phyloP scores from a whole-genome alignment of 2,329 filamentous ascomycete genomes.

The Ophiognomonia clavigignenti-juglandacearum region DNA sequence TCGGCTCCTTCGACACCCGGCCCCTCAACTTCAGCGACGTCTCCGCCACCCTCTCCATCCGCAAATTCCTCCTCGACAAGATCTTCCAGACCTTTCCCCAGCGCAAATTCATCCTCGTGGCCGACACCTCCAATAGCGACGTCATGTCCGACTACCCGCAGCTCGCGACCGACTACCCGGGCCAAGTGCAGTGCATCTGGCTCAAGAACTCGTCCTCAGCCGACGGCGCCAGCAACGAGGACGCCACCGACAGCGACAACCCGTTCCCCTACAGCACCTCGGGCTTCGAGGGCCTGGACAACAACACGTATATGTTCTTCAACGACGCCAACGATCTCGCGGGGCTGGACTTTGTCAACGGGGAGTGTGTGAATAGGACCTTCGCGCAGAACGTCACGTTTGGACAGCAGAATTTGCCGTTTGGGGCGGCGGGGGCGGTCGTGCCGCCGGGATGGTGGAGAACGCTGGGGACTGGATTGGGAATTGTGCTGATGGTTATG shows the following conservation, averaged over 20 bases:
- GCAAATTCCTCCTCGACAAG: slow-evolving; percentile 64
- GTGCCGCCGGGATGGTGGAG: slow-evolving; percentile 18
- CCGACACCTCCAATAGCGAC: slow-evolving; percentile 72
- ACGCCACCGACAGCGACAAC: slow-evolving; percentile 60
- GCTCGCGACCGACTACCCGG: slow-evolving; percentile 61
- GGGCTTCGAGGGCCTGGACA: slow-evolving; percentile 63
- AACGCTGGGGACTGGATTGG: slow-evolving; percentile 15
- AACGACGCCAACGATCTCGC: slow-evolving; percentile 63
- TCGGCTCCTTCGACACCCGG: slow-evolving; percentile 71
- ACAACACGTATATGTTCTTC: slow-evolving; percentile 76
- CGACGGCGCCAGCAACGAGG: slow-evolving; percentile 35
- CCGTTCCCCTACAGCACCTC: slow-evolving; percentile 72
- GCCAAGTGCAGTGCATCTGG: slow-evolving; percentile 73
- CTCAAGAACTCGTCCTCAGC: slow-evolving; percentile 51
- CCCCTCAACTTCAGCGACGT: slow-evolving; percentile 78
- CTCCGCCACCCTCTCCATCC: slow-evolving; percentile 65
- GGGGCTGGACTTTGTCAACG: slow-evolving; percentile 61
- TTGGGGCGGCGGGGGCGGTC: slow-evolving; percentile 29
- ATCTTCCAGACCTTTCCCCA: slow-evolving; percentile 71
- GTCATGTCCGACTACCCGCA: slow-evolving; percentile 63
- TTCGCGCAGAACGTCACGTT: slow-evolving; percentile 71
- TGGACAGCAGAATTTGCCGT: slow-evolving; percentile 54
- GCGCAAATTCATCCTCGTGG: slow-evolving; percentile 70
- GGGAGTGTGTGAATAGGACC: slow-evolving; percentile 61
- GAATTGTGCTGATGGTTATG: slow-evolving; percentile 4